phyloP scores from a whole-genome alignment of 768 basidiomycete species.

The Brasilioporus rufonigricans region DNA sequence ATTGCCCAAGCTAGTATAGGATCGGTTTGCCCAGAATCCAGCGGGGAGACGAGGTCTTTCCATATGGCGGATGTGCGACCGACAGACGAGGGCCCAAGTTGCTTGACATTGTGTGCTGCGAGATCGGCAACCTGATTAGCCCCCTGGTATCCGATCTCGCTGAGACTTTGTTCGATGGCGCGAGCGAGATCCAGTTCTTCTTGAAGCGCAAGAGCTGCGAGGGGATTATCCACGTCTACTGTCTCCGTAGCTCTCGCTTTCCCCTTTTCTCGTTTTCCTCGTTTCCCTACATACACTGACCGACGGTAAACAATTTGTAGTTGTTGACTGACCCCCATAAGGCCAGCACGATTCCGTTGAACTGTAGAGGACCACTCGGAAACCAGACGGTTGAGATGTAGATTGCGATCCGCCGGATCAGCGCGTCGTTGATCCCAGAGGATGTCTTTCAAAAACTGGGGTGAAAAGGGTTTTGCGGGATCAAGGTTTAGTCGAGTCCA shows the following conservation, averaged over 20 bases:
- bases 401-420: conserved; percentile 15
- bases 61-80: conserved; percentile 2
- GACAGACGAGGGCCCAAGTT: conserved; percentile 2
- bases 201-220: conserved; percentile 18
- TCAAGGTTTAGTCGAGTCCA: conserved; percentile 50
- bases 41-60: conserved; percentile 9
- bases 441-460: conserved; percentile 41
- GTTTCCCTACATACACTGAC: conserved; percentile 5
- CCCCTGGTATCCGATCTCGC: conserved; percentile 16
- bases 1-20: conserved; percentile 31
- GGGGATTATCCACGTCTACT: conserved; percentile 8
- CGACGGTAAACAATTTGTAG: conserved; percentile 43
- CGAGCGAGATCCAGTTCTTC: conserved; percentile 44
- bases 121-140: conserved; percentile 3
- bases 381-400: conserved; percentile 33
- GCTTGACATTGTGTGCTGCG: conserved; percentile 6
- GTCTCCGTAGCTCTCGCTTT: conserved; percentile 2
- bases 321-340: conserved; percentile 33
- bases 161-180: conserved; percentile 48
- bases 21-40: conserved; percentile 9
- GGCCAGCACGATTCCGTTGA: conserved; percentile 16
- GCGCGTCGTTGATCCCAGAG: conserved; percentile 15
- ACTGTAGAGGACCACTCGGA: conserved; percentile 32
- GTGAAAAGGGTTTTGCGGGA: conserved; percentile 46
- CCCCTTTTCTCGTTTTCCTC: neutral